Evolutionary conservation across 441 rosid species (phyloP).

Genomic region (Mallotus japonicus): DNA sequence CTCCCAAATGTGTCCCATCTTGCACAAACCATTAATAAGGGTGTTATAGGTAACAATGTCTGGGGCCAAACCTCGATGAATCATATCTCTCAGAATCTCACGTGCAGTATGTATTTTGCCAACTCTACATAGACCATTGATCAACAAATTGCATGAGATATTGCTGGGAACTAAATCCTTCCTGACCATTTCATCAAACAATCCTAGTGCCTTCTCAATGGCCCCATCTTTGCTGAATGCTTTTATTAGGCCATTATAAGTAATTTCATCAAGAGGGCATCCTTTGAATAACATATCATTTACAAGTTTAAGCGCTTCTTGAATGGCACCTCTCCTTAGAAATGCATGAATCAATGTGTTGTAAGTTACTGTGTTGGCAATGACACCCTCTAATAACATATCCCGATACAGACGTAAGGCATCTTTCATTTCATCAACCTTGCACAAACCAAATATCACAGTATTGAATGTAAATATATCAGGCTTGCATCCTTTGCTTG

Average conservation of each 20-base stretch:
- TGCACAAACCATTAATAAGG: conserved; percentile 76
- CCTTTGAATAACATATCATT: conserved; percentile 82
- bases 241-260: conserved; percentile 72
- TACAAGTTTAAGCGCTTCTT: conserved; percentile 72
- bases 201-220: conserved; percentile 52
- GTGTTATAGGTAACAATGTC: conserved; percentile 78
- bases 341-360: conserved; percentile 63
- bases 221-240: conserved; percentile 63
- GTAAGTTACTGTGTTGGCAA: conserved; percentile 80
- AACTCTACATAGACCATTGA: conserved; percentile 55
- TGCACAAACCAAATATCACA: conserved; percentile 67
- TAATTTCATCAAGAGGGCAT: conserved; percentile 59
- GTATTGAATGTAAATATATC: conserved; percentile 78
- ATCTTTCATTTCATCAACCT: conserved; percentile 46
- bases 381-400: conserved; percentile 73
- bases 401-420: conserved; percentile 58
- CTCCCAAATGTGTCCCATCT: conserved; percentile 49
- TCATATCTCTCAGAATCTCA: conserved; percentile 67
- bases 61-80: conserved; percentile 61
- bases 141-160: conserved; percentile 71
- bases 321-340: conserved; percentile 54
- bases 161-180: conserved; percentile 52
- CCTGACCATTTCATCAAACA: conserved; percentile 71
- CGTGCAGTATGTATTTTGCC: conserved; percentile 63
- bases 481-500: conserved; percentile 72